phyloP scores from a whole-genome alignment of 257 asterid genomes.

The Cruciata laevipes region DNA sequence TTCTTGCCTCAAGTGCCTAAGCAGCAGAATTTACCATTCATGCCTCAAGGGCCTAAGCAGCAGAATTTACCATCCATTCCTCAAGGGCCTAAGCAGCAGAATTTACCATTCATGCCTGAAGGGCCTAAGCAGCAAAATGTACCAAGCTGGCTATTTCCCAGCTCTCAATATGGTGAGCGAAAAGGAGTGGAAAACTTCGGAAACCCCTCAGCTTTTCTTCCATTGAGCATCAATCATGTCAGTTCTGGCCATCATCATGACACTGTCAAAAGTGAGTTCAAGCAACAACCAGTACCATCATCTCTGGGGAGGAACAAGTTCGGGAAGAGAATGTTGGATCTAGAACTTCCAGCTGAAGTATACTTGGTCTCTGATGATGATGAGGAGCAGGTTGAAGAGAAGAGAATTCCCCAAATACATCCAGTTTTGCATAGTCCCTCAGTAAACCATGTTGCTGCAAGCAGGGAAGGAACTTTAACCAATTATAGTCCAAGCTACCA shows the following conservation, averaged over 20 bases:
- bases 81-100: slow-evolving; percentile 18
- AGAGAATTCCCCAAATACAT: slow-evolving; percentile 18
- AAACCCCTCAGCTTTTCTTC: slow-evolving; percentile 16
- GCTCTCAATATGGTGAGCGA: slow-evolving; percentile 19
- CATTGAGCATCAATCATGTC: slow-evolving; percentile 13
- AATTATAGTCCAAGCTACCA: slow-evolving; percentile 23
- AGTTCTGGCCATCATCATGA: slow-evolving; percentile 16
- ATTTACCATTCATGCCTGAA: slow-evolving; percentile 16
- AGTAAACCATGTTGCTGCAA: slow-evolving; percentile 21
- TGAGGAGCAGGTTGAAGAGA: slow-evolving; percentile 24
- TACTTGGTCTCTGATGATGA: slow-evolving; percentile 31
- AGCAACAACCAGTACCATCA: slow-evolving; percentile 25
- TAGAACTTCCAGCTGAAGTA: slow-evolving; percentile 38
- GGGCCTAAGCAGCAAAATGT: slow-evolving; percentile 16
- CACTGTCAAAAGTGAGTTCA: slow-evolving; percentile 16
- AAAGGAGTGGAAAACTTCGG: slow-evolving; percentile 24
- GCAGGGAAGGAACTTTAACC: slow-evolving; percentile 18
- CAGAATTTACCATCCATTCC: slow-evolving; percentile 17
- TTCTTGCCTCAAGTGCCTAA: slow-evolving; percentile 24
- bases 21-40: slow-evolving; percentile 11
- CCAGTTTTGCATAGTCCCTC: slow-evolving; percentile 13
- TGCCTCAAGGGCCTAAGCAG: slow-evolving; percentile 20
- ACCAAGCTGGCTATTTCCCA: slow-evolving; percentile 29
- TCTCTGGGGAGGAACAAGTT: slow-evolving; percentile 10
- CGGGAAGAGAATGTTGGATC: slow-evolving; percentile 37